Evolutionary conservation across 1,139 yeast species (phyloP), one percentile per base, ranked within the genome.

Genomic region (Yamadazyma kanchanaburiensis): DNA sequence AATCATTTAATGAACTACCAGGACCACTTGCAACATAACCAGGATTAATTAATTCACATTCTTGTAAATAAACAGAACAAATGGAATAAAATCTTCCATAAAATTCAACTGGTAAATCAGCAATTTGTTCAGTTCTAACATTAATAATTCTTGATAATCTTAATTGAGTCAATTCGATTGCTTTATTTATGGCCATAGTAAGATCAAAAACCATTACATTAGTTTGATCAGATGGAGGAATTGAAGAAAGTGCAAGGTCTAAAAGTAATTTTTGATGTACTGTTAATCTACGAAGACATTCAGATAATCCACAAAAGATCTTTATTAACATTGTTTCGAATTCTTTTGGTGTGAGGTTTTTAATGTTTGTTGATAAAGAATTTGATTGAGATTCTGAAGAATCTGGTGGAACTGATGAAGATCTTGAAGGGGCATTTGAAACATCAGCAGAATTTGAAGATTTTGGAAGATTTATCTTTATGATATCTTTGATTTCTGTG

Each of bases 1-100:
- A 74, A 33, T 80, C 86, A 33, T 81, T 75, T 26, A 89, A 60
- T 11, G 75, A 58, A 34, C 58, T 60, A 2, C 71, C 71, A 1
- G 66, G 56, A 1, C 64, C 72, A 32, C 75, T 76, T 2, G 77
- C 70, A 11, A 75, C 70, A 25, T 77, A 72, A 17, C 79, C 80
- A 0, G 96, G 96, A 26, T 87, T 79, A 6, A 89, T 76, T 10
- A 80, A 67, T 53, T 91, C 98, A 53, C 96, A 86, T 50, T 87
- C 95, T 30, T 77, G 76, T 22, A 88, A 63, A 49, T 88, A 89
- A 15, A 81, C 68, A 1, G 80, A 74, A 29, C 80, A 76, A 13
- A 85, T 62, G 3, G 83, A 68, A 53, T 80, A 86, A 29, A 87
- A 70, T 34, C 77, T 64, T 32, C 85, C 53, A 53, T 88, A 87